These are phyloP conservation scores for Gautieria morchelliformis DNA, from an alignment of 768 basidiomycete genomes.

Conservation along the genomic window DNA sequence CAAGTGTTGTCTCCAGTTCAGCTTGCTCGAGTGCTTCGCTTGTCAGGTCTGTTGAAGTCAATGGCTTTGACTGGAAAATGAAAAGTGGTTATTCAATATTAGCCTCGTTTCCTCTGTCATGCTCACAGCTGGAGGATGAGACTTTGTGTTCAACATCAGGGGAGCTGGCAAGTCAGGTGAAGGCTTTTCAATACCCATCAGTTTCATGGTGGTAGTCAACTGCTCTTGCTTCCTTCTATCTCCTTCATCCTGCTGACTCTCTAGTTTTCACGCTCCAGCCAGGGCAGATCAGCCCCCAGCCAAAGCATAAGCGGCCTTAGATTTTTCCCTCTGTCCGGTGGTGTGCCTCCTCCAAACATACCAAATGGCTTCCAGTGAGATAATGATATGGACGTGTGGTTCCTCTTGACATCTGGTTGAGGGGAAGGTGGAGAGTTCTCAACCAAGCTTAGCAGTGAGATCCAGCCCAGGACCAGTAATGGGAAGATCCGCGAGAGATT, in stretches of 20 bases:
- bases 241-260: constrained; percentile 87
- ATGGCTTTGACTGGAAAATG: constrained; percentile 53
- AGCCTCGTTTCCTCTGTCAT: constrained; percentile 19
- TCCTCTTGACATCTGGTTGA: constrained; percentile 26
- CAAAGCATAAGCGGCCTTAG: constrained; percentile 70
- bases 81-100: constrained; percentile 35
- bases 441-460: constrained; percentile 83
- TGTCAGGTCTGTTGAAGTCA: constrained; percentile 48
- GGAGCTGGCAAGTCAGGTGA: constrained; percentile 34
- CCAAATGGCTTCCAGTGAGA: constrained; percentile 53
- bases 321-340: too few species aligned
- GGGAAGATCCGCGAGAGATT: too few species aligned
- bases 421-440: constrained; percentile 29
- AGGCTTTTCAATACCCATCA: too few species aligned
- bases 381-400: constrained; percentile 12
- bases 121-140: constrained; percentile 21
- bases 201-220: constrained; percentile 81
- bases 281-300: constrained; percentile 43
- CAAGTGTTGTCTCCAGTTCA: constrained; percentile 67
- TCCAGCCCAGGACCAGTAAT: constrained; percentile 87
- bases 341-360: too few species aligned
- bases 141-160: constrained; percentile 31
- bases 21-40: constrained; percentile 70
- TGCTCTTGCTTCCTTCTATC: constrained; percentile 81
- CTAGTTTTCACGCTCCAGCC: constrained; percentile 65